Evolutionary conservation across 495 filamentous ascomycete genomes (phyloP), one percentile per base, ranked within the genome.

Genomic region (Venustampulla echinocandica): DNA sequence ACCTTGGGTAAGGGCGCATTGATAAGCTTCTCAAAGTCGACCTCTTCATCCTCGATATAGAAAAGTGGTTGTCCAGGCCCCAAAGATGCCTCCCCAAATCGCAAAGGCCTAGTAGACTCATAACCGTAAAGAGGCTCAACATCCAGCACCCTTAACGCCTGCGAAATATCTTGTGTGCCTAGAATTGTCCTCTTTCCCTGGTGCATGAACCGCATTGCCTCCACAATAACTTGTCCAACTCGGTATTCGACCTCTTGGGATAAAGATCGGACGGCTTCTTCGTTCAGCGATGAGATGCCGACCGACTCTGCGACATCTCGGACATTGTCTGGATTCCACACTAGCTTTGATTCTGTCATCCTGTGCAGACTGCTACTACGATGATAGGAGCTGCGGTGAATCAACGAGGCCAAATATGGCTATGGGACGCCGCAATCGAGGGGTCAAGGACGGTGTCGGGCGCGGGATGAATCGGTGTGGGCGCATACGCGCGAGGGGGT

Each of bases 1-100:
- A 98, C 88, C 57, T 90, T 96, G 5, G 92, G 92, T 46, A 98
- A 66, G 4, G 92, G 87, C 32, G 85, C 85, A 68, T 98, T 98
- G 61, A 98, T 97, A 53, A 98, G 66, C 67, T 96, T 96, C 67
- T 98, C 92, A 59, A 98, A 96, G 61, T 98, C 92, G 22, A 96
- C 82, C 69, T 98, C 92, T 57, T 98, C 92, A 65, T 98, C 92
- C 60, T 98, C 93, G 22, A 98, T 84, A 57, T 98, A 98, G 70
- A 85, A 98, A 11, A 98, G 71, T 30, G 90, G 89, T 62, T 97
- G 90, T n/a, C 87, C 88, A 6, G 90, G 87, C 0, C 92, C 92
- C 25, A 98, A 69, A 11, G 84, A 90, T 2, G 92, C 92, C 65
- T 97, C 92, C 20, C 93, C 93, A 57, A 90, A 98, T 28, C 82